Evolutionary conservation across 176 grass and related monocot species (phyloP), one percentile per base, ranked within the genome.

Genomic region (Aegilops umbellulata): DNA sequence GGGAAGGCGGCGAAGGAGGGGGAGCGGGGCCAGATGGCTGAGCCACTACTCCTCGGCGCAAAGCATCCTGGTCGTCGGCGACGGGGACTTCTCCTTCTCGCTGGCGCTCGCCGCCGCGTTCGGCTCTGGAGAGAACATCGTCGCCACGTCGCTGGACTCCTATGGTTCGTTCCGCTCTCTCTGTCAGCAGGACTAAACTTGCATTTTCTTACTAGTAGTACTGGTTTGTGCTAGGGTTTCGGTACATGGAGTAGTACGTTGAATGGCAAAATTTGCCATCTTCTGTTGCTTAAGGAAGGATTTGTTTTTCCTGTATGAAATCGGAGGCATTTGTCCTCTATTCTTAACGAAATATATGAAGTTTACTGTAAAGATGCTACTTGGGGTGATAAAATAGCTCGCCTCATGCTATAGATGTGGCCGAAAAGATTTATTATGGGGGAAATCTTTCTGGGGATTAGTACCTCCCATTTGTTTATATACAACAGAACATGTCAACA

Each of bases 1-100:
- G 46, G 13, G 46, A 47, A 47, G 46, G 46, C 46, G 46, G 13
- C 46, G 46, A 3, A 15, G 46, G 46, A 47, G 7, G 16, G 68
- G 35, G 0, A 61, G 12, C 30, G 42, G 26, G 25, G 78, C 84
- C 39, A 94, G 60, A 74, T 89, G 83, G 89, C 32, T 91, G 16
- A 35, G 39, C 27, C 83, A 84, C 10, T 91, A 91, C 80, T 86
- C 74, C 9, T 94, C 92, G 3, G 5, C 8, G 31, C 89, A 94
- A 5, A 65, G 53, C 15, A 94, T 94, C 38, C 84, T 91, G 20
- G 27, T 89, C 49, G 87, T 94, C 16, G 89, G 92, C 3, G 92
- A 94, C n/a, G 92, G 92, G 1, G 67, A 91, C n/a, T 91, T 94
- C n/a, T 94, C 87, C 15, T 94, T 94, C 78, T 87, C 92, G 4